These are phyloP conservation scores for Knufia fluminis DNA, from an alignment of 2,329 filamentous ascomycete genomes.

Conservation along the genomic window DNA sequence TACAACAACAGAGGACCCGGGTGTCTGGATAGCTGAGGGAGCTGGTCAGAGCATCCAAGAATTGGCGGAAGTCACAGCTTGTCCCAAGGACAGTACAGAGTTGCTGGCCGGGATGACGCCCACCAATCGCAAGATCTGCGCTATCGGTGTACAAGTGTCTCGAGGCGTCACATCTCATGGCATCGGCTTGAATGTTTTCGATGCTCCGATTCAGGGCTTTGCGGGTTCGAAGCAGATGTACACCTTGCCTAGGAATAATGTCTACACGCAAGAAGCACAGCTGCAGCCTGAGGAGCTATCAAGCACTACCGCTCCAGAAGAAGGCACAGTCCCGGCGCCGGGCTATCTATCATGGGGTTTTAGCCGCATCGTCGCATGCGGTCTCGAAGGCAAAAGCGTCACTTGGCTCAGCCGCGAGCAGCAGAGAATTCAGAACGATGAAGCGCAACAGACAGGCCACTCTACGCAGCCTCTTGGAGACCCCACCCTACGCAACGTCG, in stretches of 20 bases:
- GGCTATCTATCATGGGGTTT: slow-evolving; percentile 46
- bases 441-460: background rate
- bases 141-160: slow-evolving; percentile 82
- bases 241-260: background rate
- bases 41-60: background rate
- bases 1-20: slow-evolving; percentile 64
- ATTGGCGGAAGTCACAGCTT: slow-evolving; percentile 18
- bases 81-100: background rate
- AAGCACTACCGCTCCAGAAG: background rate
- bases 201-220: slow-evolving; percentile 42
- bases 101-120: slow-evolving; percentile 13
- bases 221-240: background rate
- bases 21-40: slow-evolving; percentile 61
- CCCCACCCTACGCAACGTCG: slow-evolving; percentile 21
- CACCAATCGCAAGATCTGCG: slow-evolving; percentile 66
- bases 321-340: slow-evolving; percentile 3
- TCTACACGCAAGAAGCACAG: background rate
- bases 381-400: slow-evolving; percentile 66
- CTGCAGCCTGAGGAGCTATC: background rate
- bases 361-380: slow-evolving; percentile 78
- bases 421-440: background rate
- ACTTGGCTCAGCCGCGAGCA: slow-evolving; percentile 60
- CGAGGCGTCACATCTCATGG: slow-evolving; percentile 78
- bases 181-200: slow-evolving; percentile 54
- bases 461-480: slow-evolving; percentile 23